A percentile compares a stretch with the other conserved stretches of the same genome.
Evolutionary conservation across 2,329 filamentous ascomycete species (phyloP).

Genomic region (Fusarium staphyleae): DNA sequence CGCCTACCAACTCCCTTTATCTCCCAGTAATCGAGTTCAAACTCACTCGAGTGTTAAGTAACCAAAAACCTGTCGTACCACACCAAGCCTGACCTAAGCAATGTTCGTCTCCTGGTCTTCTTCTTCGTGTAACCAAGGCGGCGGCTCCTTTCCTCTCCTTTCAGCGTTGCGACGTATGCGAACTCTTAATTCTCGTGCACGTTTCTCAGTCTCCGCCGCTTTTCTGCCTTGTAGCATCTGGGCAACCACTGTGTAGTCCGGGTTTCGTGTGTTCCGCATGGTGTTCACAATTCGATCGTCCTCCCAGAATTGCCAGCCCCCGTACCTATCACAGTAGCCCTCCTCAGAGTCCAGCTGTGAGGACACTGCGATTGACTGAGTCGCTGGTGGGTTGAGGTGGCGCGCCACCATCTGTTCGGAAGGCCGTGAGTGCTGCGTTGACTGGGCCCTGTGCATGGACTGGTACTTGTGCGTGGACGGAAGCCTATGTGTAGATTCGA

Average conservation of each 20-base stretch:
- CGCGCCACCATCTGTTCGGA: too few relatives aligned
- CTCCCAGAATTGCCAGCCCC: conserved; percentile 39
- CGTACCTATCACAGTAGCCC: conserved; percentile 34
- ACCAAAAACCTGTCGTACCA: conserved; percentile 5
- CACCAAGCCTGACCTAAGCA: background rate
- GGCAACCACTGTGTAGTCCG: conserved; percentile 17
- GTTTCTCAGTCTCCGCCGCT: conserved; percentile 26
- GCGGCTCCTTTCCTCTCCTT: conserved; percentile 24
- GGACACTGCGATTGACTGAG: background rate
- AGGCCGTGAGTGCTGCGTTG: too few relatives aligned
- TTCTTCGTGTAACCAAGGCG: conserved; percentile 39
- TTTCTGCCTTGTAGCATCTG: conserved; percentile 27
- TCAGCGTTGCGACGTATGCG: conserved; percentile 33
- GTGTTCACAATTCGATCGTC: conserved; percentile 38
- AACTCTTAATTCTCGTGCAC: conserved; percentile 33
- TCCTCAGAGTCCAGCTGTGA: conserved; percentile 3
- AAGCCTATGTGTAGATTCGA: conserved; percentile 25
- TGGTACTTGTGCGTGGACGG: too few relatives aligned
- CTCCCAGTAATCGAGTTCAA: background rate
- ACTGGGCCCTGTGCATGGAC: background rate
- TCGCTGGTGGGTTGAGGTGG: background rate
- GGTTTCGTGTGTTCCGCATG: conserved; percentile 32
- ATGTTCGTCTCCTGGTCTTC: conserved; percentile 1
- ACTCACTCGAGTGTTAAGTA: conserved; percentile 30
- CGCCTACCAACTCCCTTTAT: background rate